These are phyloP conservation scores for Solanum chacoense DNA, from an alignment of 305 asterid genomes.

Conservation along the genomic window DNA sequence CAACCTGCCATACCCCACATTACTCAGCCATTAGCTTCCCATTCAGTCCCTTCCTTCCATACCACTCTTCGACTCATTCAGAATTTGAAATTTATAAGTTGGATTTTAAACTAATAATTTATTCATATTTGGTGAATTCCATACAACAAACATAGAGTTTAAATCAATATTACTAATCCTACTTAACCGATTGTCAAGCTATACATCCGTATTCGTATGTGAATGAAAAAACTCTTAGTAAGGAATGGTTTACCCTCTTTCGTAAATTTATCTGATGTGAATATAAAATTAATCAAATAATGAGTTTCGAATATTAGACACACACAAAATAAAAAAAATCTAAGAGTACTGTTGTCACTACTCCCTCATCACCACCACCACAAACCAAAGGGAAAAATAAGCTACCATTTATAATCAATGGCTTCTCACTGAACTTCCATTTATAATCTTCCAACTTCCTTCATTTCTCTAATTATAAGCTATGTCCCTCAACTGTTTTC, in stretches of 20 bases:
- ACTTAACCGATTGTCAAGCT: neutral
- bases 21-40: neutral
- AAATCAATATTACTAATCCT: neutral
- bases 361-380: neutral
- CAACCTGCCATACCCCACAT: neutral
- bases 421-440: neutral
- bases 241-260: neutral
- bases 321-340: neutral
- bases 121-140: neutral
- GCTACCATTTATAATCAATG: neutral
- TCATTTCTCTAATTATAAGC: slow-evolving; percentile 12
- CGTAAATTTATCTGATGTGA: neutral
- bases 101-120: neutral
- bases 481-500: slow-evolving; percentile 21
- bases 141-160: neutral
- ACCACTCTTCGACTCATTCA: neutral
- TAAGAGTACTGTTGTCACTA: neutral
- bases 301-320: neutral
- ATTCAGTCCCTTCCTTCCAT: neutral
- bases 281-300: neutral
- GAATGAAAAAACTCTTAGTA: neutral
- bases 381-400: neutral
- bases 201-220: neutral
- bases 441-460: slow-evolving; percentile 2
- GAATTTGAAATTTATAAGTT: neutral